Evolutionary conservation across 2,329 filamentous ascomycete genomes (phyloP).

Genomic region (Ophiosphaerella korrae): DNA sequence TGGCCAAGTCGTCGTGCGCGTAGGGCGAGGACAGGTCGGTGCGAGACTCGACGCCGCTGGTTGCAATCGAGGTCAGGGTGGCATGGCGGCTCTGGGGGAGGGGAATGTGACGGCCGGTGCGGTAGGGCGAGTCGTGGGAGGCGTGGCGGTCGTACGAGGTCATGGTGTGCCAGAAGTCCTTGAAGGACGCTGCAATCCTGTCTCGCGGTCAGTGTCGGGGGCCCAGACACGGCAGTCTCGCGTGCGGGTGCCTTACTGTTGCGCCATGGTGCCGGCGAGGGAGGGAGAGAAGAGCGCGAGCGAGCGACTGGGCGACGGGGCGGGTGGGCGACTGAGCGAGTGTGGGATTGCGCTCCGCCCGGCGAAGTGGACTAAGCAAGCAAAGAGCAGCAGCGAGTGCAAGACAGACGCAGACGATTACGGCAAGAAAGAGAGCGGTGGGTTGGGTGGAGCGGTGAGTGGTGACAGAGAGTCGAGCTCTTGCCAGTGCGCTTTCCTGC

Average conservation of each 20-base stretch:
- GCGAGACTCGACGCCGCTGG: constrained; percentile 83
- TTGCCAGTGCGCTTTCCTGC: too few relatives aligned
- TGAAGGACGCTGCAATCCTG: constrained; percentile 63
- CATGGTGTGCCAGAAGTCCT: constrained; percentile 90
- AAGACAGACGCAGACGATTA: too few relatives aligned
- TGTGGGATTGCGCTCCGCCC: constrained; percentile 20
- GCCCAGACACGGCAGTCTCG: constrained; percentile 3
- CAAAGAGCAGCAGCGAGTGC: not conserved
- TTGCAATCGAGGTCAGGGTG: constrained; percentile 85
- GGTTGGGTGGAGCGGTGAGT: constrained; percentile 2
- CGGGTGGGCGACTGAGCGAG: constrained; percentile 1
- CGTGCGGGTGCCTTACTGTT: constrained; percentile 34
- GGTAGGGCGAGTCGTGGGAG: constrained; percentile 88
- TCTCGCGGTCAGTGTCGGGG: constrained; percentile 29
- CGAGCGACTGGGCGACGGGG: constrained; percentile 12
- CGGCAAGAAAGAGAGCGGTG: constrained; percentile 1
- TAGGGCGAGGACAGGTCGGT: constrained; percentile 81
- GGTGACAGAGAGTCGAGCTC: not conserved
- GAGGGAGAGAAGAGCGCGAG: not conserved
- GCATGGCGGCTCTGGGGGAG: constrained; percentile 81
- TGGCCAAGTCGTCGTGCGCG: constrained; percentile 69
- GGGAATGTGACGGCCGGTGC: constrained; percentile 87
- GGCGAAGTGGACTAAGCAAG: not conserved
- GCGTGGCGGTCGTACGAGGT: constrained; percentile 83
- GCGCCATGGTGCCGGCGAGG: constrained; percentile 34